Evolutionary conservation across 148 eudicot genomes (phyloP), one percentile per base, ranked within the genome.

Genomic region (Diospyros kaki): DNA sequence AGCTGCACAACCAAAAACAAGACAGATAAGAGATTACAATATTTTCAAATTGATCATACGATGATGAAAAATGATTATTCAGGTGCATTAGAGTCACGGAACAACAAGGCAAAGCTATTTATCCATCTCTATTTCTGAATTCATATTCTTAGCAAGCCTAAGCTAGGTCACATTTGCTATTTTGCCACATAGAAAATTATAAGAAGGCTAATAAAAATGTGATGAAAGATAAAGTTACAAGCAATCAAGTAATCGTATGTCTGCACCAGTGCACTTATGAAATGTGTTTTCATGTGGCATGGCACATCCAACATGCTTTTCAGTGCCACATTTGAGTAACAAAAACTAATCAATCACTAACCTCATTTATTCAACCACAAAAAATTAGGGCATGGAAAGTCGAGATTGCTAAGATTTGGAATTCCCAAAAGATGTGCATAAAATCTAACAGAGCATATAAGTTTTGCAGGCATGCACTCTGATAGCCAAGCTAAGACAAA

Each of bases 1-100:
- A 94, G 84, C 98, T 94, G 95, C 87, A 87, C 76, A 52, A 70
- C 44, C 77, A 77, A 71, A 75, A 40, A 38, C 59, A 79, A 48
- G 64, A 28, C 28, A 28, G 28, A 28, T 28, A 43, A 42, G 52
- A 56, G 51, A 43, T 72, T 42, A 28, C 28, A 50, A 28, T 28
- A 9, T 51, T 48, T 48, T 4, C 52, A 48, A 18, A 13, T n/a
- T n/a, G n/a, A n/a, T 42, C 61, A 14, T 64, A 42, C 4, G 68
- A 28, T 28, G 28, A 62, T 1, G 5, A 71, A 77, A n/a, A 0
- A 52, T 50, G n/a, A 54, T 52, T 18, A 52, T 63, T 77, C 6
- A 41, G 18, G 11, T 40, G 18, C 65, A 50, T 18, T 60, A 8
- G 11, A 63, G 43, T 3, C 70, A 43, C 67, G 48, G 28, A 38